Conservation (phyloP, 805 yeast genomes). For the Torulaspora franciscae region DNA sequence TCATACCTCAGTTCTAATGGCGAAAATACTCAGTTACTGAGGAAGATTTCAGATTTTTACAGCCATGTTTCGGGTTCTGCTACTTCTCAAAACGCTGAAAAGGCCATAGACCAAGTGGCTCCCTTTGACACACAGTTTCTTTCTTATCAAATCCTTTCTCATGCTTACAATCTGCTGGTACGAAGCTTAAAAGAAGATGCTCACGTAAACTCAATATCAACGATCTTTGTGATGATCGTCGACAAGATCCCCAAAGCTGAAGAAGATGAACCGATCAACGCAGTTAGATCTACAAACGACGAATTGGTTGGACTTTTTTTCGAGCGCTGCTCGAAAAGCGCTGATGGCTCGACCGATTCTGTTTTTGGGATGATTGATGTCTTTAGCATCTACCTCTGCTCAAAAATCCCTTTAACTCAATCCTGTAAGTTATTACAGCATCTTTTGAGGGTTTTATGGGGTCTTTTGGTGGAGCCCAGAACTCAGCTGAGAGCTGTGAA, state of each 20-base stretch:
- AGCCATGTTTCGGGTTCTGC: constrained; percentile 18
- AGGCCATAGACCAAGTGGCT: constrained; percentile 21
- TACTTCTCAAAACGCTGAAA: constrained; percentile 10
- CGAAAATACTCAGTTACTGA: constrained; percentile 20
- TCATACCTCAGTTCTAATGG: constrained; percentile 25
- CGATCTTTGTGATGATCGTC: constrained; percentile 36
- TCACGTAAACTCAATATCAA: constrained; percentile 34
- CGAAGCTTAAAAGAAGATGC: constrained; percentile 20
- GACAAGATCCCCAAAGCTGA: constrained; percentile 44
- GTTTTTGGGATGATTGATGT: constrained; percentile 32
- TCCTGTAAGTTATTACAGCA: constrained; percentile 23
- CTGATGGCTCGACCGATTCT: constrained; percentile 10
- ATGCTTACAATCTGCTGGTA: constrained; percentile 29
- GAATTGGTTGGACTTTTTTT: constrained; percentile 32
- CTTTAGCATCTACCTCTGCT: constrained; percentile 30
- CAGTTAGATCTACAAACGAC: constrained; percentile 34
- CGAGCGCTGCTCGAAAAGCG: constrained; percentile 11
- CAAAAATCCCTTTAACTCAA: constrained; percentile 26
- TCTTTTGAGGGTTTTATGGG: constrained; percentile 49
- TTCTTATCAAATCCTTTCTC: constrained; percentile 39
- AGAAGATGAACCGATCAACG: constrained; percentile 3
- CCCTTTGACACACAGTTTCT: constrained; percentile 45
- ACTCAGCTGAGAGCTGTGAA: constrained; percentile 68
- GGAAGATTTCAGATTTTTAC: constrained; percentile 37
- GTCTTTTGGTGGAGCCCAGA: constrained; percentile 44